Evolutionary conservation across 179 eudicot species (phyloP).

Genomic region (Silene coronaria): DNA sequence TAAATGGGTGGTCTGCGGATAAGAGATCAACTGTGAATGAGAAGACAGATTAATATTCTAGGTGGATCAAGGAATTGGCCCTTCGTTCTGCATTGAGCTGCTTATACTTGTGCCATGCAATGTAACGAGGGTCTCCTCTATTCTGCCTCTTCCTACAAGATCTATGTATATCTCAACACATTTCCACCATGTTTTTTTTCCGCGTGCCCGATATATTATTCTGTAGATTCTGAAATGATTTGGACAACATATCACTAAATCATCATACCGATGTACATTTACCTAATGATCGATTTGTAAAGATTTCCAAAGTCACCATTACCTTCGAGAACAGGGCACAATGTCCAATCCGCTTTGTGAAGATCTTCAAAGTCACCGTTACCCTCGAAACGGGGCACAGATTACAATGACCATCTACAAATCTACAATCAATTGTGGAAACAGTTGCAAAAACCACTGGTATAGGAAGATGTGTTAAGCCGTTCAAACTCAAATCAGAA

Average conservation of each 20-base stretch:
- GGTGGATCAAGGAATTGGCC: conserved; percentile 22
- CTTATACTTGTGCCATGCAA: neutral
- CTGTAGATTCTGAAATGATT: conserved; percentile 20
- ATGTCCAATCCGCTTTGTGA: no score
- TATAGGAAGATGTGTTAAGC: no score
- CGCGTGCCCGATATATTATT: neutral
- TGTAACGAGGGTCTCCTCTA: neutral
- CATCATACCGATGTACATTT: neutral
- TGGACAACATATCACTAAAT: neutral
- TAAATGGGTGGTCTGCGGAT: conserved; percentile 12
- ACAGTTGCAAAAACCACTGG: neutral
- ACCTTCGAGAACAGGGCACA: no score
- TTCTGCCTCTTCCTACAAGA: conserved; percentile 8
- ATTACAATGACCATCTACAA: no score
- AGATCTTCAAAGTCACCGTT: no score
- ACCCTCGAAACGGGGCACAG: no score
- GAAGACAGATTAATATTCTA: conserved; percentile 15
- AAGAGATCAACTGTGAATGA: conserved; percentile 13
- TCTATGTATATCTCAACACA: neutral
- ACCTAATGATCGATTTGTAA: neutral
- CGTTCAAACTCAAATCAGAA: no score
- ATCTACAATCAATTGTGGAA: no score
- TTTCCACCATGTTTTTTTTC: neutral
- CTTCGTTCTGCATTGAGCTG: conserved; percentile 22
- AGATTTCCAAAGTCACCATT: no score